Base-by-base conservation (phyloP, 2,329 filamentous ascomycete species). In the Leptographium wingfieldii region DNA sequence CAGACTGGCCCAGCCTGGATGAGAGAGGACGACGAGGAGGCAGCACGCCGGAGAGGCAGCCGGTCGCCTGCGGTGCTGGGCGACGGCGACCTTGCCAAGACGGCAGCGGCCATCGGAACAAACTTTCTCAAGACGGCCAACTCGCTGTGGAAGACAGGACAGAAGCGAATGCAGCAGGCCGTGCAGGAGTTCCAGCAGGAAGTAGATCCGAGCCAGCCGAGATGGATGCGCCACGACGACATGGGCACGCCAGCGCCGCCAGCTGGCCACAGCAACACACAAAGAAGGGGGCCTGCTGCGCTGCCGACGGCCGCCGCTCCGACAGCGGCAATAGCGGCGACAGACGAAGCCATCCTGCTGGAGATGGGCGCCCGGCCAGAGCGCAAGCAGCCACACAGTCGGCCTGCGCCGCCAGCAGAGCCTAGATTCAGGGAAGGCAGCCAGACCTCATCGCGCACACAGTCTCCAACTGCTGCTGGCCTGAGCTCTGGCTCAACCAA, bases 61-160 rank as follows among this genome's bases (percentile, higher is more conserved):
- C 73, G 75, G 61, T 83, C 84, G 1, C 81, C 81, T 4, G 77
- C 77, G 11, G 77, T 77, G 12, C 40, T 29, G 29, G 76, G 71
- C 9, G 88, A 91, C 1, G 92, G 96, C 66, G 92, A 96, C 66
- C 79, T 95, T 60, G 78, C 89, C 19, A 90, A 92, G 68, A 81
- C 87, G 52, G 92, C 92, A 2, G 84, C 90, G 6, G 87, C 92
- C 40, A 79, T 97, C 68, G 89, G 94, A 0, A 90, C 77, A 53
- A 95, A 81, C 63, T 73, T 99, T 14, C 85, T 97, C 71, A 99
- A 99, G 71, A 94, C 92, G 3, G 94, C 94, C 2, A 95, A 95
- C 65, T 92, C 90, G 0, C 74, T 97, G 0, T 99, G 94, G 94
- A 99, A 96, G 70, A 89, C 88, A 3, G 86, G 92, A 0, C 90